Evolutionary conservation across 495 filamentous ascomycete genomes (phyloP).

Genomic region (Chaetomidium leptoderma): DNA sequence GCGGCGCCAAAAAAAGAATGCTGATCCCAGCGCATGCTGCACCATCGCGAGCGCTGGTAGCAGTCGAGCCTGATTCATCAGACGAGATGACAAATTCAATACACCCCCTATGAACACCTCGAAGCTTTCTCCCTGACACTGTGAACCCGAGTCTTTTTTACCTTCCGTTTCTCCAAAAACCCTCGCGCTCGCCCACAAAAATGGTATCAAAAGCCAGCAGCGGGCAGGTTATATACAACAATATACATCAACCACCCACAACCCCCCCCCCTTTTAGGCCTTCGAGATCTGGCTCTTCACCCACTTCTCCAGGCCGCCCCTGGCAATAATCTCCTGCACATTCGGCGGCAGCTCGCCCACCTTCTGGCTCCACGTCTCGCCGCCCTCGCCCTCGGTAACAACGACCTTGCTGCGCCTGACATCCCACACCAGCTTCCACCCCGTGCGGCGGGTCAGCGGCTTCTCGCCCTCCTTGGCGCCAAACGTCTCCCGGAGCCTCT

Average conservation of each 20-base stretch:
- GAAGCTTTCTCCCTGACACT: neutral
- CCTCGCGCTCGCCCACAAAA: neutral
- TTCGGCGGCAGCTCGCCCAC: constrained; percentile 83
- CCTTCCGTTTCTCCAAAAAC: too few species aligned
- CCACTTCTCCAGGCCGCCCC: constrained; percentile 77
- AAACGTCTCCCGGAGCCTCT: constrained; percentile 65
- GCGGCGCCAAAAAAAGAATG: constrained; percentile 23
- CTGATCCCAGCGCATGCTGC: constrained; percentile 1
- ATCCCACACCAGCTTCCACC: constrained; percentile 88
- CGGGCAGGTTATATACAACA: neutral
- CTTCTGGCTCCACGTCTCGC: constrained; percentile 68
- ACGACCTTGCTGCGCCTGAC: constrained; percentile 64
- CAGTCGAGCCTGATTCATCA: neutral
- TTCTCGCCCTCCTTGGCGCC: constrained; percentile 43
- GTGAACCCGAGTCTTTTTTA: neutral
- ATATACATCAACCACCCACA: neutral
- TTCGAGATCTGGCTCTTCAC: constrained; percentile 59
- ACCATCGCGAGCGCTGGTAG: constrained; percentile 26
- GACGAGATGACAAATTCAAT: neutral
- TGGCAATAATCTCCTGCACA: constrained; percentile 87
- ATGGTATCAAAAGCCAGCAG: constrained; percentile 10
- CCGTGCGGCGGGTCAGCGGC: constrained; percentile 71
- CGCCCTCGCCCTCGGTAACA: constrained; percentile 58
- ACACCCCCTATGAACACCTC: neutral
- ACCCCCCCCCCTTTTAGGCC: constrained; percentile 4